phyloP scores from a whole-genome alignment of 1,139 yeast genomes.

The Pichia sp. region DNA sequence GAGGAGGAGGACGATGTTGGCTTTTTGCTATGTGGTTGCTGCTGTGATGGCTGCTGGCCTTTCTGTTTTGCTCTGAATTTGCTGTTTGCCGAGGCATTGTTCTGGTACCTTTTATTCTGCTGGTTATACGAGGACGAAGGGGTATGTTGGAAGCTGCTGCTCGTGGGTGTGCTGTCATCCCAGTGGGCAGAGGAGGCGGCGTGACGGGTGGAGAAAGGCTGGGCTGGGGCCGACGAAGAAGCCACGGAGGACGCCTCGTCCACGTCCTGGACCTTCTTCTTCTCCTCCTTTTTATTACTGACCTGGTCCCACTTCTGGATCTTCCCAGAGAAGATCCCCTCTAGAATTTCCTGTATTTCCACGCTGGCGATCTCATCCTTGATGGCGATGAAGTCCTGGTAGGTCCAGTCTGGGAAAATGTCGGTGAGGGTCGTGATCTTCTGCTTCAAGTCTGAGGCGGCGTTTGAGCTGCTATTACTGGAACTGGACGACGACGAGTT shows the following conservation, averaged over 20 bases:
- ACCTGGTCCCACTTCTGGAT: conserved; percentile 59
- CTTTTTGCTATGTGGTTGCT: conserved; percentile 1
- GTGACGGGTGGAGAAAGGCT: neutral
- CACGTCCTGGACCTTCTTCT: conserved; percentile 30
- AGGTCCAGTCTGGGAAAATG: conserved; percentile 92
- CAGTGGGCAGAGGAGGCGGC: conserved; percentile 13
- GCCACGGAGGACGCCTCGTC: neutral
- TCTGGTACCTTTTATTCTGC: conserved; percentile 10
- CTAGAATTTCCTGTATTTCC: conserved; percentile 76
- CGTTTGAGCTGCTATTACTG: neutral
- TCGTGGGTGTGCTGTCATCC: conserved; percentile 19
- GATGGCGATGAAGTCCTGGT: conserved; percentile 74
- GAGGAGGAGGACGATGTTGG: conserved; percentile 10
- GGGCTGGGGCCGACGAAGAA: neutral
- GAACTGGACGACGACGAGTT: neutral
- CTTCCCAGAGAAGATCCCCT: conserved; percentile 81
- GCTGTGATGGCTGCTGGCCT: conserved; percentile 1
- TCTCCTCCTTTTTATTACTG: conserved; percentile 45
- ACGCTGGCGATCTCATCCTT: conserved; percentile 63
- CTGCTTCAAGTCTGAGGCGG: conserved; percentile 35
- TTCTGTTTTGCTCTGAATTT: conserved; percentile 12
- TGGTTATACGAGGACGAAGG: conserved; percentile 10
- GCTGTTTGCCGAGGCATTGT: conserved; percentile 15
- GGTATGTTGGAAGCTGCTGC: conserved; percentile 20
- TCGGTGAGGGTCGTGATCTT: conserved; percentile 65